These are phyloP conservation scores for Fagopyrum homotropicum DNA, from an alignment of 148 eudicot genomes.

Conservation along the genomic window DNA sequence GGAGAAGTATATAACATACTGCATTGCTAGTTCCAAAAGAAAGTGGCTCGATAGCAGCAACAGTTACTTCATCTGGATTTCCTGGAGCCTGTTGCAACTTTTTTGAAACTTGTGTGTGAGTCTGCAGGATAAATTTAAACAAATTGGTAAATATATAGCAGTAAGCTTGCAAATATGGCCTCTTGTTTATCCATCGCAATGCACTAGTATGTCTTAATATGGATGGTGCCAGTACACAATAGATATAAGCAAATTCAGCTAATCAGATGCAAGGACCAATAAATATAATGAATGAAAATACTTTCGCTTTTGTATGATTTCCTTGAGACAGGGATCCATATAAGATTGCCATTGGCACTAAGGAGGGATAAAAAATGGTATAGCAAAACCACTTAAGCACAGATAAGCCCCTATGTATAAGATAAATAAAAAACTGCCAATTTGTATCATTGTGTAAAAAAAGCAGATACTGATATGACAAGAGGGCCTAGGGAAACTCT, in stretches of 20 bases:
- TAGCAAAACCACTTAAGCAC: neutral
- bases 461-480: neutral
- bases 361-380: neutral
- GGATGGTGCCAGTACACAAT: slow-evolving; percentile 1
- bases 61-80: slow-evolving; percentile 32
- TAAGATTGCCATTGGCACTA: neutral
- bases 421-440: neutral
- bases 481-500: neutral
- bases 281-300: neutral
- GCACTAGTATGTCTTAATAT: neutral
- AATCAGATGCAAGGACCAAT: neutral
- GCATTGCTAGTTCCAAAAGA: slow-evolving; percentile 74
- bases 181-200: neutral
- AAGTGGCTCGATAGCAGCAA: slow-evolving; percentile 59
- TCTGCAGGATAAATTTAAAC: slow-evolving; percentile 36
- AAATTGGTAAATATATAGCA: neutral
- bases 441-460: neutral
- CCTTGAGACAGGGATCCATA: neutral
- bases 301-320: neutral
- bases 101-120: slow-evolving; percentile 60
- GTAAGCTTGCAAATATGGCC: neutral
- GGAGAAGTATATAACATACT: slow-evolving; percentile 35
- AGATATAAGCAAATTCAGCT: neutral
- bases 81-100: slow-evolving; percentile 31
- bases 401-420: neutral